Percentiles rank a stretch among this genome's conserved stretches.
These are phyloP conservation scores for Stephania japonica DNA, from an alignment of 164 flowering plant genomes.

Conservation along the genomic window DNA sequence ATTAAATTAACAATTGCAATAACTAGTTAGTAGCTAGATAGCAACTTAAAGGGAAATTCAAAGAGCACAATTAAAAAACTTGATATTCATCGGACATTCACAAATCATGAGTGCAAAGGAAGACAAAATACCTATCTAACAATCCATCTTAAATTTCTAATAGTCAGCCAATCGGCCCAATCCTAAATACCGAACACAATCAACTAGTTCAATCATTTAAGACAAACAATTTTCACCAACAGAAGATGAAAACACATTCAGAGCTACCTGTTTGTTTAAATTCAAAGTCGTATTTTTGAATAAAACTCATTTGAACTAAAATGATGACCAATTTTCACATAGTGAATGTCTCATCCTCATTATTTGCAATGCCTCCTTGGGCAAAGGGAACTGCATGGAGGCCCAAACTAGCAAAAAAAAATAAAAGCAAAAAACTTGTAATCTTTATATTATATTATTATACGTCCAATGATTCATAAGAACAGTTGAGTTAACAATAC, in stretches of 20 bases:
- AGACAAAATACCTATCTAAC: neutral
- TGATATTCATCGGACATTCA: neutral
- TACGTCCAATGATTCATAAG: neutral
- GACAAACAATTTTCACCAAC: neutral
- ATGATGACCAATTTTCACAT: too few species aligned
- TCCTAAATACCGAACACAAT: neutral
- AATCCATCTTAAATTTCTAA: neutral
- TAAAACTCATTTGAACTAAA: too few species aligned
- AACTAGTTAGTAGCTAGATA: too few species aligned
- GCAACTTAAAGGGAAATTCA: neutral
- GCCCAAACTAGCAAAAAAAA: too few species aligned
- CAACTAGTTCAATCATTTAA: neutral
- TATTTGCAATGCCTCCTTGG: too few species aligned
- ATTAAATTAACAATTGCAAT: too few species aligned
- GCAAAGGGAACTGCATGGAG: too few species aligned
- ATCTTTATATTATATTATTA: too few species aligned
- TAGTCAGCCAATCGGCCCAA: neutral
- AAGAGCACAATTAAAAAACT: neutral
- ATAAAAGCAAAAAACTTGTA: too few species aligned
- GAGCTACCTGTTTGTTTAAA: too few species aligned
- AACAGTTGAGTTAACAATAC: neutral
- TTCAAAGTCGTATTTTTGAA: too few species aligned
- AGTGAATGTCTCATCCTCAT: too few species aligned
- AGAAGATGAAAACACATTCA: neutral
- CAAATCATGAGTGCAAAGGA: neutral